Evolutionary conservation across 2,329 filamentous ascomycete species (phyloP), one percentile per base, ranked within the genome.

Genomic region (Sclerotinia subarctica): DNA sequence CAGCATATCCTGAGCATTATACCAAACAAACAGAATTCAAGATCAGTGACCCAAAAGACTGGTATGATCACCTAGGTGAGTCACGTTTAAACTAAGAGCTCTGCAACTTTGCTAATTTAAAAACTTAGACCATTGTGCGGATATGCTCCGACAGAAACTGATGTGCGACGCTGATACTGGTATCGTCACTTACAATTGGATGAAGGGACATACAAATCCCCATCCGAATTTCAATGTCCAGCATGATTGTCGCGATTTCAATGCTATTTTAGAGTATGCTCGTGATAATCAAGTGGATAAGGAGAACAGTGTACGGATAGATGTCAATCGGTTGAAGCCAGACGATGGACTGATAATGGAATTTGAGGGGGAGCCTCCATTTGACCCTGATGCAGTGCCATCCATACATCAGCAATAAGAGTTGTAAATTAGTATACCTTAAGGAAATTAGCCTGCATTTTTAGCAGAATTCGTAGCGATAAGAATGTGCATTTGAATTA

Each of bases 1-100:
- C 17, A n/a, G n/a, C 60, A 6, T 53, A 64, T 24, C 47, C 47
- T 21, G 47, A 64, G 29, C 44, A 53, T 42, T 64, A 64, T 21
- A 29, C 29, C 1, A 8, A 64, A 5, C 19, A 51, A 15, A n/a
- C 32, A 6, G 24, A 64, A 19, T 32, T 24, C 26, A 62, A 21
- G 10, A 44, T 49, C 15, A 49, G 42, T 4, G 0, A 32, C 3
- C n/a, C 58, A 4, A 13, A 35, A 32, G 24, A 62, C 11, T 62
- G 58, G 58, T 26, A 62, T 21, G 44, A 32, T 19, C 58, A 62
- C 35, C 21, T 26, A 24, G 58, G 42, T 32, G 24, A 62, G 44
- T 21, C 56, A 15, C 26, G 1, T 60, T 17, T 11, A 60, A 17
- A 44, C 21, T 24, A 29, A 29, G n/a, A 26, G 46, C 49, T 24